A percentile compares a stretch with the other conserved stretches of the same genome.
These are phyloP conservation scores for Trametes maxima DNA, from an alignment of 768 basidiomycete genomes.

Conservation along the genomic window DNA sequence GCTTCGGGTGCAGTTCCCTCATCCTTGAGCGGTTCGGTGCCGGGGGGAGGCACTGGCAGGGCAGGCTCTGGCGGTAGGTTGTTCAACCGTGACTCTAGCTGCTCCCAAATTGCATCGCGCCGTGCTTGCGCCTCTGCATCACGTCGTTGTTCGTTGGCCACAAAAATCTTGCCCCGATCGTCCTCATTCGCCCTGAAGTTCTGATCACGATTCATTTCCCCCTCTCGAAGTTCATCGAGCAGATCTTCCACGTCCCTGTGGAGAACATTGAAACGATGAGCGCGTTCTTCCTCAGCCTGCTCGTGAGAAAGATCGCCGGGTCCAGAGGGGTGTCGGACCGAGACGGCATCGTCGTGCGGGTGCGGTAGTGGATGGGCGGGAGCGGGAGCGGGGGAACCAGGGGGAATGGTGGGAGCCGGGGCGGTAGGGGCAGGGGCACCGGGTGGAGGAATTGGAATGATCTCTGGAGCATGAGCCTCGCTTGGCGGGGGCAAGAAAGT, in stretches of 20 bases:
- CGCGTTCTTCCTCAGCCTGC: constrained; percentile 48
- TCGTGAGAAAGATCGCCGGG: constrained; percentile 40
- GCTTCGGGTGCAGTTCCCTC: neutral
- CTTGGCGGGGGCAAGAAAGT: too few relatives aligned
- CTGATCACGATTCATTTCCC: constrained; percentile 64
- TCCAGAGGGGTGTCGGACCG: constrained; percentile 17
- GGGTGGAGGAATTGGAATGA: too few relatives aligned
- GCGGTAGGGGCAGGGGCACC: too few relatives aligned
- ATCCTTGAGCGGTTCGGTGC: neutral
- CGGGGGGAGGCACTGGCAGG: constrained; percentile 25
- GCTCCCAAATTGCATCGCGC: constrained; percentile 45
- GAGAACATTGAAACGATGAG: constrained; percentile 59
- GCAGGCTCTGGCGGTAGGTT: constrained; percentile 18
- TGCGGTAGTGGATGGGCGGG: neutral
- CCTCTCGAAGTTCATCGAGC: constrained; percentile 52
- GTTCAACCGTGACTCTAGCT: constrained; percentile 29
- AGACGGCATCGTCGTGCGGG: neutral
- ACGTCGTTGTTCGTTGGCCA: constrained; percentile 59
- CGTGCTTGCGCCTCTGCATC: constrained; percentile 56
- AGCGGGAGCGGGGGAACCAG: neutral
- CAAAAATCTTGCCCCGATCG: constrained; percentile 61
- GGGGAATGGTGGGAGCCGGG: neutral
- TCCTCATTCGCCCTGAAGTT: constrained; percentile 70
- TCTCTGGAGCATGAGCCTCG: too few relatives aligned
- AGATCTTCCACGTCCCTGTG: constrained; percentile 53